Conservation (phyloP, 345 rosid genomes). For the Erysimum cheiranthoides region DNA sequence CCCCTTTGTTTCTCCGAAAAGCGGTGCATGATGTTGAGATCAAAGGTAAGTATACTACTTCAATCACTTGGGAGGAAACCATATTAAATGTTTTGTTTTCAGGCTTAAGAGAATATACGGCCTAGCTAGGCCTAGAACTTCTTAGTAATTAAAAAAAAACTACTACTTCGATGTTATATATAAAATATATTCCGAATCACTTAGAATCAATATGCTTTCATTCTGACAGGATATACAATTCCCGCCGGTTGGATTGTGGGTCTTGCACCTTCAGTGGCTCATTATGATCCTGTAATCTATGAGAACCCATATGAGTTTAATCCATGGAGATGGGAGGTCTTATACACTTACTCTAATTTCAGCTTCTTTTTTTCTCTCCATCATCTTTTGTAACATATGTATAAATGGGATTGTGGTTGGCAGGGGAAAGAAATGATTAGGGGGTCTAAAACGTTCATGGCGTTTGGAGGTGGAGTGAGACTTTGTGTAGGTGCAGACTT, state of each 20-base stretch:
- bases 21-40: conserved; percentile 47
- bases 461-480: conserved; percentile 56
- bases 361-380: neutral
- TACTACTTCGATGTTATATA: no score
- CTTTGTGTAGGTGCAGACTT: conserved; percentile 56
- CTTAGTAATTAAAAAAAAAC: no score
- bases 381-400: neutral
- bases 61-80: no score
- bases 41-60: conserved; percentile 43
- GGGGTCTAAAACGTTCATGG: conserved; percentile 52
- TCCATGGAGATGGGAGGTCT: conserved; percentile 60
- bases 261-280: conserved; percentile 43
- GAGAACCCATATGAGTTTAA: conserved; percentile 52
- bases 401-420: neutral
- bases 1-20: conserved; percentile 47
- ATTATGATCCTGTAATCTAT: conserved; percentile 42
- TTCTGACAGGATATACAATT: conserved; percentile 48
- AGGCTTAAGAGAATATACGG: no score
- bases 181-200: neutral
- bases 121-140: no score
- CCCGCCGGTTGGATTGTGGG: conserved; percentile 54
- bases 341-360: neutral
- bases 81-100: no score
- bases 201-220: neutral
- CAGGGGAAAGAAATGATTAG: conserved; percentile 44